These are phyloP conservation scores for Fistulinella prunicolor DNA, from an alignment of 768 basidiomycete genomes.

Conservation along the genomic window DNA sequence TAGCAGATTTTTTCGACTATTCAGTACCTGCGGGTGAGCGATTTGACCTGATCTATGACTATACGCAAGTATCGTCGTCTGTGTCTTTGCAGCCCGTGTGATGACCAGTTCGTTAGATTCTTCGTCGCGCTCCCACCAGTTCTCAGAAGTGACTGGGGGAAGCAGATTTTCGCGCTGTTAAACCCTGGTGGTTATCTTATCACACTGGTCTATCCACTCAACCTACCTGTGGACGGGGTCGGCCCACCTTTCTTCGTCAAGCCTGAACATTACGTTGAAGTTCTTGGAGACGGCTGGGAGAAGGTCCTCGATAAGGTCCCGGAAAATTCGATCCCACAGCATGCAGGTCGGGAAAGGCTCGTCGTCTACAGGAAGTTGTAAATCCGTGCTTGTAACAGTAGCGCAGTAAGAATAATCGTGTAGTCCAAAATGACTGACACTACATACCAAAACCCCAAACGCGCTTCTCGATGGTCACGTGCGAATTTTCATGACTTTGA, in stretches of 20 bases:
- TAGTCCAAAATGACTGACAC: too few relatives aligned
- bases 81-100: not conserved
- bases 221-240: conserved; percentile 38
- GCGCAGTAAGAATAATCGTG: too few relatives aligned
- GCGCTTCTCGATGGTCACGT: too few relatives aligned
- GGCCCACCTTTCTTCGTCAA: conserved; percentile 67
- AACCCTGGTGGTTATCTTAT: conserved; percentile 64
- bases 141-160: conserved; percentile 53
- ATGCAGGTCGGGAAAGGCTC: conserved; percentile 49
- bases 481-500: conserved; percentile 10
- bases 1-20: conserved; percentile 17
- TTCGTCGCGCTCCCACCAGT: conserved; percentile 68
- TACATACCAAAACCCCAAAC: too few relatives aligned
- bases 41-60: conserved; percentile 18
- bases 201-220: conserved; percentile 57
- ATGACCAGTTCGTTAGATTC: conserved; percentile 28
- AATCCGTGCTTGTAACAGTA: not conserved
- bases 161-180: conserved; percentile 51
- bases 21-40: conserved; percentile 14
- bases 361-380: conserved; percentile 34
- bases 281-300: conserved; percentile 48
- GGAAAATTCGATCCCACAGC: conserved; percentile 37
- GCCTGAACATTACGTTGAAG: conserved; percentile 52
- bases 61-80: conserved; percentile 5
- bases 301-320: conserved; percentile 55